Evolutionary conservation across 805 yeast genomes (phyloP).

Genomic region (Lipomyces chichibuensis): DNA sequence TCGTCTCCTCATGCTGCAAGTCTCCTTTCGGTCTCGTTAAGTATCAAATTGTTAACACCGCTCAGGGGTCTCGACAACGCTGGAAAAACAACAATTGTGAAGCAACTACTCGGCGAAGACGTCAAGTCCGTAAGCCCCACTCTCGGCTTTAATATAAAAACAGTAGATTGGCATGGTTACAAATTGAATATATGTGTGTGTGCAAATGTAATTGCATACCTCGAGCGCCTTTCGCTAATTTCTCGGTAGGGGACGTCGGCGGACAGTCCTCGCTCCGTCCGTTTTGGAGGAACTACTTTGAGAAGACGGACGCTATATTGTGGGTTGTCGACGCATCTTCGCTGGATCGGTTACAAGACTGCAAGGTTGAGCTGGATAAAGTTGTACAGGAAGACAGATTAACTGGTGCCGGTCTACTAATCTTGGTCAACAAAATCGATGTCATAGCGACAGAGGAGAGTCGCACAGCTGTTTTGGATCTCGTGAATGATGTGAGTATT

Average conservation of each 20-base stretch:
- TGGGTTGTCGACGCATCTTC: conserved; percentile 84
- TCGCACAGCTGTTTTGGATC: conserved; percentile 13
- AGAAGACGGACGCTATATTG: conserved; percentile 71
- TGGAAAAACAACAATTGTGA: conserved; percentile 86
- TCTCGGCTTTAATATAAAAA: conserved; percentile 81
- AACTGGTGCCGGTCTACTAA: conserved; percentile 66
- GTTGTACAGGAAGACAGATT: conserved; percentile 69
- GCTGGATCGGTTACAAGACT: conserved; percentile 64
- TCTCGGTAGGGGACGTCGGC: conserved; percentile 77
- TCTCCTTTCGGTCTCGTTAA: neutral
- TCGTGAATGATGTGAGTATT: conserved; percentile 22
- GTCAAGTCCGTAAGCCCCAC: conserved; percentile 74
- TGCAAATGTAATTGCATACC: neutral
- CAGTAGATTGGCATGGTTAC: conserved; percentile 49
- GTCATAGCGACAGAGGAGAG: conserved; percentile 44
- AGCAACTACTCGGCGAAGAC: conserved; percentile 56
- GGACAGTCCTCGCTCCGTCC: conserved; percentile 83
- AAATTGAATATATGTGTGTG: conserved; percentile 44
- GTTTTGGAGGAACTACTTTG: conserved; percentile 94
- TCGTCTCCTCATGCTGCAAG: conserved; percentile 64
- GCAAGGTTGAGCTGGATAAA: conserved; percentile 62
- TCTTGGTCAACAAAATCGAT: conserved; percentile 78
- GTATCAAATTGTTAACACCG: neutral
- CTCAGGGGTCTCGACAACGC: conserved; percentile 79
- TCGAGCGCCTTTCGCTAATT: neutral